Evolutionary conservation across 345 rosid genomes (phyloP), one percentile per base, ranked within the genome.

Genomic region (Heritiera littoralis): DNA sequence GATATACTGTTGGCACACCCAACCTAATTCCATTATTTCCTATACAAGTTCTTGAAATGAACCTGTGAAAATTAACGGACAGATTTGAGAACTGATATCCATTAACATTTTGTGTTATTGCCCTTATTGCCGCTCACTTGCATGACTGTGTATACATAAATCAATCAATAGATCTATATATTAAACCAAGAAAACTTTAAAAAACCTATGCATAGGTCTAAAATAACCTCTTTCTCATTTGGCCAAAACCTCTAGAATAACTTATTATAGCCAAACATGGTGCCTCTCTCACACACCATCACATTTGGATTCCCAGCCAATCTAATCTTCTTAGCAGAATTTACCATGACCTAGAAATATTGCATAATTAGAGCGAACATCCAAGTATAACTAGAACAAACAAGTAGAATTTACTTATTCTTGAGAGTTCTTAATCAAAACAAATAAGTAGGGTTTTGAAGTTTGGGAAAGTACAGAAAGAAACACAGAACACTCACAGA

Each of bases 291-390:
- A n/a, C n/a, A n/a, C n/a, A n/a, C n/a, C n/a, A n/a, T n/a, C n/a
- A n/a, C n/a, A n/a, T n/a, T n/a, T n/a, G n/a, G n/a, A n/a, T n/a
- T n/a, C n/a, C n/a, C n/a, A n/a, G n/a, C n/a, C n/a, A n/a, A n/a
- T n/a, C n/a, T n/a, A n/a, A n/a, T n/a, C n/a, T n/a, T n/a, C n/a
- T n/a, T n/a, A n/a, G n/a, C n/a, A n/a, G n/a, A n/a, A n/a, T n/a
- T n/a, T 68, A 60, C 82, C 98, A 93, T 93, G 75, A 95, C 98
- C 98, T 95, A 85, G 76, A 86, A 48, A 82, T 77, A 71, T n/a
- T 66, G 74, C n/a, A 60, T 38, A 75, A 69, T 83, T 65, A 69
- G 49, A 76, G 60, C 5, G 30, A 63, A 38, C 45, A 80, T n/a
- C 58, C 41, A 56, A 46, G 69, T 12, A 56, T 54, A 38, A 67